Conservation (phyloP, 306 rosid genomes). For the Nissolia schottii region DNA sequence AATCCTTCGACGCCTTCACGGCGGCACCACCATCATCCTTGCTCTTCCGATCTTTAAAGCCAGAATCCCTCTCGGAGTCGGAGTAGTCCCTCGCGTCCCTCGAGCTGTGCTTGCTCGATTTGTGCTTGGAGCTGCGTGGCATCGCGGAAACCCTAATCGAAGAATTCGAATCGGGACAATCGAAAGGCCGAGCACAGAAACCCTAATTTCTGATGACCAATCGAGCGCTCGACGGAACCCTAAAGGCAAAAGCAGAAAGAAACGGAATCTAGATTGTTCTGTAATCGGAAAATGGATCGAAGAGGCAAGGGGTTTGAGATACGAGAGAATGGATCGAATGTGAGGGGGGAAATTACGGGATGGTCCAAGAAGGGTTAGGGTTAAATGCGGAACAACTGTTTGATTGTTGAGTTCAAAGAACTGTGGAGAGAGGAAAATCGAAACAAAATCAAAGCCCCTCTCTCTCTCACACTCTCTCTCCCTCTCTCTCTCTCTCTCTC, state of each 20-base stretch:
- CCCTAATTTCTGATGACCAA: conserved; percentile 36
- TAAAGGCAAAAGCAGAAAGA: conserved; percentile 19
- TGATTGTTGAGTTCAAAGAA: conserved; percentile 6
- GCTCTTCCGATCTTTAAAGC: conserved; percentile 70
- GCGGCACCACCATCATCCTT: conserved; percentile 51
- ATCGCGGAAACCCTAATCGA: conserved; percentile 57
- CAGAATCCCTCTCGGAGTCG: conserved; percentile 83
- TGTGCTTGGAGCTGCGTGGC: conserved; percentile 97
- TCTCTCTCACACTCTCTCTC: background rate
- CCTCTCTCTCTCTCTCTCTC: background rate
- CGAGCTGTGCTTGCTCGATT: conserved; percentile 88
- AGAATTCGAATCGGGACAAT: conserved; percentile 7
- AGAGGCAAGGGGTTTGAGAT: background rate
- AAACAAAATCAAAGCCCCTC: background rate
- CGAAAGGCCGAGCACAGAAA: conserved; percentile 28
- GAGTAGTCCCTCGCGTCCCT: conserved; percentile 79
- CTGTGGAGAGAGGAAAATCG: conserved; percentile 19
- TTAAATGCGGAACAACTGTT: conserved; percentile 38
- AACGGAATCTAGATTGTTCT: background rate
- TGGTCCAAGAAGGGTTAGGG: conserved; percentile 32
- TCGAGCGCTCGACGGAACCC: conserved; percentile 39
- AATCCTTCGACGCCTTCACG: conserved; percentile 58
- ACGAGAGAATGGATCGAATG: conserved; percentile 30
- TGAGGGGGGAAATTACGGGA: conserved; percentile 18
- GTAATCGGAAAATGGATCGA: background rate